Base-by-base conservation (phyloP, 1,284 basidiomycete genomes). In the Sporisorium sorghi region DNA sequence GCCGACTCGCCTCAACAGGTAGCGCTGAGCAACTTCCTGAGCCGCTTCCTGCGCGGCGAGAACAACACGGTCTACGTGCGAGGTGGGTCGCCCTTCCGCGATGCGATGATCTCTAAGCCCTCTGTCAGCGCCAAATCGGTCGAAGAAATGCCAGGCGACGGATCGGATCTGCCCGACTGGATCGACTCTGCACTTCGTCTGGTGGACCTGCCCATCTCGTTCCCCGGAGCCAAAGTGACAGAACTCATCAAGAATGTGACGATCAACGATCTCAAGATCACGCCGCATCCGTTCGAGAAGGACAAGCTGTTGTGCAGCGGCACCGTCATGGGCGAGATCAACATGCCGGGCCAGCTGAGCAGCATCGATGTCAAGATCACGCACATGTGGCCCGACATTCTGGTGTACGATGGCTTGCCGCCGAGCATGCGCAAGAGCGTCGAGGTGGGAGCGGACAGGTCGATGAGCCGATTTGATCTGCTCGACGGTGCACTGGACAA, bases 231-330 rank as follows among this genome's bases (percentile, higher is more conserved):
- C 30, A 73, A 77, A 33, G 78, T 80, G 35, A 82, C 80, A 12
- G 80, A 82, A 43, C 68, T 82, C 21, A 78, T 82, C 70, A 75
- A 76, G 61, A 78, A 82, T 44, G 78, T 82, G n/a, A 79, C 78
- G 30, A 82, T 82, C 50, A 48, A 70, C 39, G 77, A 82, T 37
- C 66, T 82, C 58, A 77, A 79, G 62, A 80, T 82, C 56, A 67
- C 77, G 21, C 74, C 80, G 19, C 80, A 82, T 56, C 78, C 78
- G 21, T 80, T 79, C 32, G 77, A 76, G 49, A 42, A 73, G 28
- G 80, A 82, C 49, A 79, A 79, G 73, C 58, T 82, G 24, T 50
- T 80, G 24, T 80, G 77, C 70, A 75, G 71, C 52, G 80, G 80
- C 14, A 80, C 77, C 1, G 71, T 82, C 32, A 68, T 79, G 64